Base-by-base conservation (phyloP, 2,329 filamentous ascomycete species). In the Aureobasidium sp. region DNA sequence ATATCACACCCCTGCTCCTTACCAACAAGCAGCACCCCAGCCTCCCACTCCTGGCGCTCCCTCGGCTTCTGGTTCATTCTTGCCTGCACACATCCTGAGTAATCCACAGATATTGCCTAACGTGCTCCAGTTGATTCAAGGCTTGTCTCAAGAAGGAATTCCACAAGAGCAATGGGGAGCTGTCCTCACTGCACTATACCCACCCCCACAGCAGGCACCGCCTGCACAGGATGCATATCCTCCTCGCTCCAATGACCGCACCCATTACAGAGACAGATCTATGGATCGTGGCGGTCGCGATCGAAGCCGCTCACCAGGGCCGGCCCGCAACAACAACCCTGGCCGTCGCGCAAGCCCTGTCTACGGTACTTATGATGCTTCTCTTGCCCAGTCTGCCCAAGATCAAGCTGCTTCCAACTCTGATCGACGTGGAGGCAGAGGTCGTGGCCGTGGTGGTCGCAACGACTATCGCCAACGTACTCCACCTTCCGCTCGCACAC, bases 391-490 rank as follows among this genome's bases (percentile, higher is more conserved):
- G 9, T 36, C 16, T 34, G 36, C 66, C n/a, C 66, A 65, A 9
- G 65, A 68, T 6, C 39, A 54, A 9, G 49, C 59, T 32, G 37
- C 52, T 7, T 47, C 41, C 13, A 32, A 65, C 39, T 66, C 68
- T 29, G 67, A 68, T 37, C 64, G 66, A 25, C 60, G 82, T 47
- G 78, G 78, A 65, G 81, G 81, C 58, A 66, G 65, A 52, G 63
- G 63, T 45, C 74, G 78, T 67, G 79, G 83, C 54, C 79, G 80
- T 65, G 75, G 80, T 59, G 80, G 82, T 44, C 81, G 85, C 64
- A 49, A 50, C 37, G 78, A 91, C 42, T 97, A 96, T 76, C 89
- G 93, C 66, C 91, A 97, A 73, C 90, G 94, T 70, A 96, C 92
- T 49, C 81, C 84, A 61, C 55, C 69, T 69, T 30, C 66, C 69